A percentile compares a stretch with the other conserved stretches of the same genome.
These are phyloP conservation scores for Gracilariopsis chorda DNA, from an alignment of 23 red algal genomes.

Conservation along the genomic window DNA sequence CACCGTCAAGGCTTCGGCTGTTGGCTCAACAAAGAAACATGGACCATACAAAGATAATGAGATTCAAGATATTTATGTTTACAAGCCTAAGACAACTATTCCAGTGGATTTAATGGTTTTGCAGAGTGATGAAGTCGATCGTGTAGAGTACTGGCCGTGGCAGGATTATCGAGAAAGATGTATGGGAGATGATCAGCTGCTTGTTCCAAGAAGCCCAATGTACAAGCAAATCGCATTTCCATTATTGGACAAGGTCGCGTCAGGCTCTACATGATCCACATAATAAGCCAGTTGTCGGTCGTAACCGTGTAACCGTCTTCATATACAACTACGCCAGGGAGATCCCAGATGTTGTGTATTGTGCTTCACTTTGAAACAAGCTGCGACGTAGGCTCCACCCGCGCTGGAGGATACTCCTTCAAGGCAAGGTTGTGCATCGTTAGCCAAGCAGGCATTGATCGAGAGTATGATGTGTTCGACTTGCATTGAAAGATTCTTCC, in stretches of 20 bases:
- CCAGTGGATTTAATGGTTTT: slow-evolving; percentile 1
- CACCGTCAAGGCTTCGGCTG: slow-evolving; percentile 10
- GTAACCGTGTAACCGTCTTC: no score
- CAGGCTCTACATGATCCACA: not conserved
- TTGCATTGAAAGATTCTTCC: no score
- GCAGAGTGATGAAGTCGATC: slow-evolving; percentile 62
- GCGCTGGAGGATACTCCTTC: no score
- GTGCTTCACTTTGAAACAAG: no score
- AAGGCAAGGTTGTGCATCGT: no score
- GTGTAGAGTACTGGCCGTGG: slow-evolving; percentile 47
- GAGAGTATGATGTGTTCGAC: no score
- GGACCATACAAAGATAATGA: slow-evolving; percentile 73
- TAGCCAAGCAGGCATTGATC: no score
- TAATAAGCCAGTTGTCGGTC: no score
- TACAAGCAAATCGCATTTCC: slow-evolving; percentile 46
- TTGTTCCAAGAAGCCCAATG: slow-evolving; percentile 48
- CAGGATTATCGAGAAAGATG: slow-evolving; percentile 18
- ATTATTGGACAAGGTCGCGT: not conserved
- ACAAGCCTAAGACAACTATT: slow-evolving; percentile 10
- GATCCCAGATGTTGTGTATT: no score
- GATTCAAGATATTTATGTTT: slow-evolving; percentile 75
- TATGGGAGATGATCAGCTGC: not conserved
- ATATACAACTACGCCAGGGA: no score
- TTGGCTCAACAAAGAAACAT: slow-evolving; percentile 35
- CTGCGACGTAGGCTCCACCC: no score